These are phyloP conservation scores for Moesziomyces antarcticus DNA, from an alignment of 1,284 basidiomycete species.

Conservation along the genomic window DNA sequence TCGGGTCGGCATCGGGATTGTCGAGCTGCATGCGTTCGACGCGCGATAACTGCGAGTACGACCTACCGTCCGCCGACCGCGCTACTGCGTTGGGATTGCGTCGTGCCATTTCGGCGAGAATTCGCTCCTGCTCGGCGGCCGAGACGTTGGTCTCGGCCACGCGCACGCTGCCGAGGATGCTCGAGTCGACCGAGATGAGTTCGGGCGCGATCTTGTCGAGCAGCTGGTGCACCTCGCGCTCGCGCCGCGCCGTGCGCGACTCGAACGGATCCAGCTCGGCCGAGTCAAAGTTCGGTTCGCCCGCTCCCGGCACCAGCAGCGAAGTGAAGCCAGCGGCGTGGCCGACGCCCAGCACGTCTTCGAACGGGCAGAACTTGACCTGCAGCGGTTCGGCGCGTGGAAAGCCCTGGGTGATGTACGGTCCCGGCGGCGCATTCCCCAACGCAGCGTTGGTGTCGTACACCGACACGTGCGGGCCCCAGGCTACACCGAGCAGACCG, in stretches of 20 bases:
- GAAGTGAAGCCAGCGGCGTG: conserved; percentile 80
- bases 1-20: conserved; percentile 24
- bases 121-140: conserved; percentile 72
- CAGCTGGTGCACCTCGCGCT: conserved; percentile 88
- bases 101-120: conserved; percentile 17
- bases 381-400: conserved; percentile 74
- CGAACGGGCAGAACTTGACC: conserved; percentile 83
- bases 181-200: conserved; percentile 89
- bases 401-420: conserved; percentile 63
- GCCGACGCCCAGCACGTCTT: conserved; percentile 86
- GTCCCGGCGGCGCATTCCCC: conserved; percentile 71
- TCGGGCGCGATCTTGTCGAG: conserved; percentile 97
- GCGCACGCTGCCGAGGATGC: conserved; percentile 71
- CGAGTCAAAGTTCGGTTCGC: conserved; percentile 95
- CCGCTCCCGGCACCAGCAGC: conserved; percentile 88
- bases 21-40: conserved; percentile 58
- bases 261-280: conserved; percentile 95
- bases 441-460: conserved; percentile 55
- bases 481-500: conserved; percentile 83
- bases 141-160: conserved; percentile 77
- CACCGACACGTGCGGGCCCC: conserved; percentile 82
- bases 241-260: conserved; percentile 80
- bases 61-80: conserved; percentile 55
- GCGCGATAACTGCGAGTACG: conserved; percentile 59
- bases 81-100: conserved; percentile 32